phyloP scores from a whole-genome alignment of 495 filamentous ascomycete genomes.

The Lophiostoma macrostomum region DNA sequence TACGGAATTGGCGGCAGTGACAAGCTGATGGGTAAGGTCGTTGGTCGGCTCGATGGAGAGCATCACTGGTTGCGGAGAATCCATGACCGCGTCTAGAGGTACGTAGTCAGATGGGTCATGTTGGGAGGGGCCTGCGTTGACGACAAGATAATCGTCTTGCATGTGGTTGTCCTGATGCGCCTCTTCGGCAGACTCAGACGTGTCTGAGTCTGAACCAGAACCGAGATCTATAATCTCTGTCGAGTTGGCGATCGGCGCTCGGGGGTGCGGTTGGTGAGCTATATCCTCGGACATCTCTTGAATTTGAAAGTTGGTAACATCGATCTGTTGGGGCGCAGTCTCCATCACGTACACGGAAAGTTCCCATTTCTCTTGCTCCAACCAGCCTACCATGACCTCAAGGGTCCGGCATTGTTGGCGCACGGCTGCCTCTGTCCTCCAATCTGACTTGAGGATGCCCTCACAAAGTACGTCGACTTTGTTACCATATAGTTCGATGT shows the following conservation, averaged over 20 bases:
- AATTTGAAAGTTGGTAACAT: background rate
- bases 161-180: no score
- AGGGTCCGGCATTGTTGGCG: slow-evolving; percentile 44
- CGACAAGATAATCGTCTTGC: no score
- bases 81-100: no score
- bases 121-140: no score
- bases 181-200: no score
- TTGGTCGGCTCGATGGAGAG: no score
- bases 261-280: background rate
- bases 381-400: background rate
- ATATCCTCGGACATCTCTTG: background rate
- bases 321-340: background rate
- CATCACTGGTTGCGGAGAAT: no score
- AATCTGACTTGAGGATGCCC: background rate
- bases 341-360: background rate
- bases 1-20: no score
- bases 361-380: slow-evolving; percentile 5
- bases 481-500: background rate
- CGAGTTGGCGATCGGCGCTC: background rate
- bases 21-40: no score
- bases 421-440: background rate
- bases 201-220: no score
- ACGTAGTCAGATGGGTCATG: no score
- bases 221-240: no score
- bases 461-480: background rate